Base-by-base conservation (phyloP, 768 basidiomycete species). In the Lactifluus echinatus region DNA sequence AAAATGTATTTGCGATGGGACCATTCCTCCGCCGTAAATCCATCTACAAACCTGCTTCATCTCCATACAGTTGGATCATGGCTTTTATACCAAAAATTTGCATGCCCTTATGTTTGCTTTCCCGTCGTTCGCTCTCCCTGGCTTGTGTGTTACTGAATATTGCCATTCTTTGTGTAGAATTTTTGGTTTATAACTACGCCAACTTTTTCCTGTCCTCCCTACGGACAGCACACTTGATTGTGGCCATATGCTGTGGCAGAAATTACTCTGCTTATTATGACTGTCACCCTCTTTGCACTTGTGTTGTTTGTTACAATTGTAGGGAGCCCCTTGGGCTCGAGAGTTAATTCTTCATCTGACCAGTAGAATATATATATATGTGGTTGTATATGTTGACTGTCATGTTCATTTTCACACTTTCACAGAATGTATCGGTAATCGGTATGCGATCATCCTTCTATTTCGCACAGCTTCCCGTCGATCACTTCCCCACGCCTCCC, bases 401-500 rank as follows among this genome's bases (percentile, higher is more conserved):
- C 49, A 24, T 47, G 36, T n/a, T n/a, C n/a, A n/a, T n/a, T n/a
- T n/a, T 55, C 47, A 28, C 24, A 28, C 17, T 46, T 11, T 77
- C 66, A 86, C 43, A 82, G 66, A 15, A 72, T 80, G 68, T 89
- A 89, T 63, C 82, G 73, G 67, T 88, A n/a, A n/a, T n/a, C n/a
- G n/a, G n/a, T n/a, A n/a, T 86, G 10, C 39, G 39, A 40, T 19
- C 71, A 85, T 87, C 63, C 81, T 83, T 7, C 54, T 73, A 68
- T 71, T 82, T 85, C n/a, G n/a, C n/a, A n/a, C n/a, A n/a, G n/a
- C n/a, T n/a, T n/a, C n/a, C 71, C 75, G n/a, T 76, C 78, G 57
- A 89, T 86, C 43, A 83, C 72, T 62, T 88, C 85, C 63, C 85
- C 79, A 33, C 83, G 76, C 64, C 84, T 84, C 5, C 85, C 88